Evolutionary conservation across 306 rosid genomes (phyloP), one percentile per base, ranked within the genome.

Genomic region (Boehmeria nivea): DNA sequence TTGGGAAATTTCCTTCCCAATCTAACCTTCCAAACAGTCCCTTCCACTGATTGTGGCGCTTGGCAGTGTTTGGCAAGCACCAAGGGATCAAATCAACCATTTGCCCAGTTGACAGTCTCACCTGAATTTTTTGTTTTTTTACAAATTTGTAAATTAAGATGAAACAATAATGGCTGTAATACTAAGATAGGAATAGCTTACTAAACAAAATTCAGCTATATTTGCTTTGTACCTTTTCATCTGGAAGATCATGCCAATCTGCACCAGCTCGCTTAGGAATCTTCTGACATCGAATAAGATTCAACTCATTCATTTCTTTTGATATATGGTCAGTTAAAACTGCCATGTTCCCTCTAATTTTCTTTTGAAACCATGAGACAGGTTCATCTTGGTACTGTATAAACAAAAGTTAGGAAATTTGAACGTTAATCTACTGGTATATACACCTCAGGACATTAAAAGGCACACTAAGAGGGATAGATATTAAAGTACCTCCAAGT

Each of bases 1-100:
- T 91, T 19, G 96, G 96, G 57, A 91, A 91, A 78, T 91, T 87
- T 0, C 99, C 99, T 57, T 85, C 87, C 99, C 99, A 84, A 47
- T 87, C 99, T 75, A 91, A 73, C 78, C 99, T 76, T 46, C 99
- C 99, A 43, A 83, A 91, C 57, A 91, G 73, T 21, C 99, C 99
- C 74, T 91, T 91, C 96, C 99, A 91, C 49, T 87, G 99, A 46
- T 91, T 91, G 68, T 91, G 99, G 38, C 99, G 76, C 61, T 91
- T 75, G n/a, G 96, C 99, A 8, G 99, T 91, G 83, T 87, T 85
- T 14, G 99, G 99, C 59, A 91, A 73, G 81, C 99, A 91, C 99
- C 99, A 91, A 38, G 99, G 99, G 69, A 91, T 91, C 68, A 91
- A 73, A 63, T 91, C 96, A 34, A 61, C 84, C 43, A 91, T 49